Evolutionary conservation across 1,284 basidiomycete species (phyloP).

Genomic region (Pascua sp.): DNA sequence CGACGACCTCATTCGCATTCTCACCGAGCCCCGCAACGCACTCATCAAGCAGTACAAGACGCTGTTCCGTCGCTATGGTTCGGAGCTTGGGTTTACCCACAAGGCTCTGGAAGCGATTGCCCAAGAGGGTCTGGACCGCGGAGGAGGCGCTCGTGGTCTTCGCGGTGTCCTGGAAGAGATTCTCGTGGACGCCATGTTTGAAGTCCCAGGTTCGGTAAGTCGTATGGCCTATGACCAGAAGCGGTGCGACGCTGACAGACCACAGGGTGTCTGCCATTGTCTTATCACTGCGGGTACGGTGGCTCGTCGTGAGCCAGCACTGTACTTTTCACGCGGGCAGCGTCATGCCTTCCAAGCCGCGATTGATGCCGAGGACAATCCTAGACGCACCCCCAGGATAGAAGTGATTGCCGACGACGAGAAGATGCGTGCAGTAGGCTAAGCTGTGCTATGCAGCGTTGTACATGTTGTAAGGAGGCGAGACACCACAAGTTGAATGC

Average conservation of each 20-base stretch:
- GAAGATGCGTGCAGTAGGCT: slow-evolving; percentile 14
- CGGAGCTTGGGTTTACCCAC: slow-evolving; percentile 48
- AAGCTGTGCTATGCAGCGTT: background rate
- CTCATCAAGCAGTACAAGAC: slow-evolving; percentile 84
- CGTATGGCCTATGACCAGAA: no score
- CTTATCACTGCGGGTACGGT: slow-evolving; percentile 60
- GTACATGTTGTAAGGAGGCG: slow-evolving; percentile 3
- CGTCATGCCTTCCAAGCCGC: slow-evolving; percentile 56
- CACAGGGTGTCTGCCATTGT: slow-evolving; percentile 60
- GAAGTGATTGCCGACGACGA: slow-evolving; percentile 14
- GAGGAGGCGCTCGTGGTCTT: slow-evolving; percentile 84
- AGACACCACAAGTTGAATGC: background rate
- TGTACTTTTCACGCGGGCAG: slow-evolving; percentile 63
- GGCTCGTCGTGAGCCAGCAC: slow-evolving; percentile 54
- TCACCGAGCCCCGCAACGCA: slow-evolving; percentile 87
- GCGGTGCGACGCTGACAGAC: slow-evolving; percentile 3
- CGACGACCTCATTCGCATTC: slow-evolving; percentile 76
- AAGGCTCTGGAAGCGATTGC: slow-evolving; percentile 62
- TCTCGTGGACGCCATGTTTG: slow-evolving; percentile 83
- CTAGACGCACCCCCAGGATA: background rate
- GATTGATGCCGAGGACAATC: slow-evolving; percentile 57
- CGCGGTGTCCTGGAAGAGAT: slow-evolving; percentile 86
- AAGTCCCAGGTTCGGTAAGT: slow-evolving; percentile 72
- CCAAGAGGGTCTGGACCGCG: slow-evolving; percentile 67
- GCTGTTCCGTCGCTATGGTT: slow-evolving; percentile 57